Percentiles rank a stretch among this genome's conserved stretches.
Evolutionary conservation across 2,329 filamentous ascomycete genomes (phyloP).

Genomic region (Didymella pomorum): DNA sequence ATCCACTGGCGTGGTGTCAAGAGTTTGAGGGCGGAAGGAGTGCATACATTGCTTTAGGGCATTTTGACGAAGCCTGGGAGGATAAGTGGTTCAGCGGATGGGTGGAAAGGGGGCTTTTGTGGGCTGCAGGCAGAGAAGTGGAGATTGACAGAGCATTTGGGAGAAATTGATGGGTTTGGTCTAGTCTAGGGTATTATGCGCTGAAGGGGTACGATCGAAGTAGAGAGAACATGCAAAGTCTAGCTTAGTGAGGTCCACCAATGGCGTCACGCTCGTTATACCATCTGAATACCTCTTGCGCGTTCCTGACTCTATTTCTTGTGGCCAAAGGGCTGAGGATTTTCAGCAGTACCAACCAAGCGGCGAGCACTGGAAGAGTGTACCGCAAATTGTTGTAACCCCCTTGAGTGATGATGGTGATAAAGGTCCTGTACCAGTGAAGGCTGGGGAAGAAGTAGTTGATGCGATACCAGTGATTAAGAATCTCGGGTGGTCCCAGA

Average conservation of each 20-base stretch:
- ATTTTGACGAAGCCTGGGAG: slow-evolving; percentile 40
- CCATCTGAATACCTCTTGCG: slow-evolving; percentile 17
- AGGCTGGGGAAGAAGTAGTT: slow-evolving; percentile 20
- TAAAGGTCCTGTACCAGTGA: slow-evolving; percentile 23
- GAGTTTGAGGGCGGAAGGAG: slow-evolving; percentile 39
- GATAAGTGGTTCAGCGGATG: slow-evolving; percentile 34
- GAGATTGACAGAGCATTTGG: background rate
- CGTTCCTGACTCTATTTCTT: slow-evolving; percentile 19
- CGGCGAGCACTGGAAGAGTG: slow-evolving; percentile 19
- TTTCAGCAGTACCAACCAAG: slow-evolving; percentile 20
- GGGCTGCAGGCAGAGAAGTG: slow-evolving; percentile 23
- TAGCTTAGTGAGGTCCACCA: slow-evolving; percentile 18
- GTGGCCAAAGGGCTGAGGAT: slow-evolving; percentile 22
- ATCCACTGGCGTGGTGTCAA: slow-evolving; percentile 43
- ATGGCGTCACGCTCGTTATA: slow-evolving; percentile 23
- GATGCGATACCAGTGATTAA: slow-evolving; percentile 16
- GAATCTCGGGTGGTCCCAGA: slow-evolving; percentile 8
- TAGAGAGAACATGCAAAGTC: background rate
- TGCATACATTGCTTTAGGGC: slow-evolving; percentile 36
- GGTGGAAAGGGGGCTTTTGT: slow-evolving; percentile 32
- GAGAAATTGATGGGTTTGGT: background rate
- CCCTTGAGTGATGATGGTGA: slow-evolving; percentile 20
- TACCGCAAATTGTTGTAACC: slow-evolving; percentile 16
- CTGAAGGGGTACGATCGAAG: background rate
- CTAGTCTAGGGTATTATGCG: background rate